phyloP scores from a whole-genome alignment of 768 basidiomycete genomes.

The Tricholoma hemisulphureum region DNA sequence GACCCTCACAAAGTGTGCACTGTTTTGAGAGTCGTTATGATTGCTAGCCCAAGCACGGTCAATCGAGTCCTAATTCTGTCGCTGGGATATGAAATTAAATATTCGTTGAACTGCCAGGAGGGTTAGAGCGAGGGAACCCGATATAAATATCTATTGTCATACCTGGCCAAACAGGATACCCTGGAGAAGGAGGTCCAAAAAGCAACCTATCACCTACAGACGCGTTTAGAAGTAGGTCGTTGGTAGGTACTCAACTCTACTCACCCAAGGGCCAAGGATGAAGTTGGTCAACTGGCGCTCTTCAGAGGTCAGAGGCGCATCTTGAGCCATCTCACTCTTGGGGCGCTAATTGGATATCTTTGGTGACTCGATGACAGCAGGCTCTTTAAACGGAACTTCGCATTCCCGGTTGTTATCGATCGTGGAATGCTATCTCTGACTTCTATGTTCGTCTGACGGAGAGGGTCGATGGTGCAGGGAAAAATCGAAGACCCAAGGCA shows the following conservation, averaged over 20 bases:
- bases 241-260: neutral
- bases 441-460: neutral
- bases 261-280: constrained; percentile 35
- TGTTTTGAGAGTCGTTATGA: constrained; percentile 30
- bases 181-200: constrained; percentile 29
- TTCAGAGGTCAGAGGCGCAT: constrained; percentile 21
- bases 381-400: neutral
- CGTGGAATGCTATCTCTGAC: neutral
- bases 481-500: neutral
- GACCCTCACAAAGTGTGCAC: constrained; percentile 28
- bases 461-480: neutral
- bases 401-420: neutral
- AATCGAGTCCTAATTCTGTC: constrained; percentile 21
- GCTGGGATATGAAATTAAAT: constrained; percentile 21
- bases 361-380: neutral
- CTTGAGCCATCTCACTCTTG: neutral
- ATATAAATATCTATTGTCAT: neutral
- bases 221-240: neutral
- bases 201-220: constrained; percentile 28
- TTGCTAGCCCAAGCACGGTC: constrained; percentile 21
- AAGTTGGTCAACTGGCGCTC: constrained; percentile 23
- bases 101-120: constrained; percentile 24
- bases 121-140: neutral
- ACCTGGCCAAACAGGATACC: constrained; percentile 33
- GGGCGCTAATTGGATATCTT: neutral